Percentiles rank a stretch among this genome's conserved stretches.
These are phyloP conservation scores for Lasiosphaeria ovina DNA, from an alignment of 495 filamentous ascomycete species.

Conservation along the genomic window DNA sequence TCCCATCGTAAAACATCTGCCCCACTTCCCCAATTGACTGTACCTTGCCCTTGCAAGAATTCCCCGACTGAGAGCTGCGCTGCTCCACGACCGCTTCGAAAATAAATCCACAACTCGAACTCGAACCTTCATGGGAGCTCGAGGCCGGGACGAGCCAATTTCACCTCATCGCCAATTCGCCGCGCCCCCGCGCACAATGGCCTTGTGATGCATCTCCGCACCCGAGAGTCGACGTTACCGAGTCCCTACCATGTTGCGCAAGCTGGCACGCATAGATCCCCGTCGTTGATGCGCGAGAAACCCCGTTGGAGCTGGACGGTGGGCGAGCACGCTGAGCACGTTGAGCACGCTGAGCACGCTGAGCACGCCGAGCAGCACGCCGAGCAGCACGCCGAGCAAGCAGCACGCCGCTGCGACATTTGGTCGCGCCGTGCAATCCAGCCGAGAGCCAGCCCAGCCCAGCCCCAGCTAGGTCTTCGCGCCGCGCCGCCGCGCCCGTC, in stretches of 20 bases:
- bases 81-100: not conserved
- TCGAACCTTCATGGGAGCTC: not conserved
- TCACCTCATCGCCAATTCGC: conserved; percentile 6
- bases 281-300: conserved; percentile 33
- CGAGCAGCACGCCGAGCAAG: not conserved
- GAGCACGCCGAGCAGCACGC: conserved; percentile 17
- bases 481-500: not conserved
- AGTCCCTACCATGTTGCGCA: conserved; percentile 32
- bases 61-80: conserved; percentile 9
- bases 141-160: not conserved
- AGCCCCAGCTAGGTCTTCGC: not conserved
- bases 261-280: conserved; percentile 19
- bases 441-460: conserved; percentile 4
- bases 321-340: not conserved
- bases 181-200: conserved; percentile 25
- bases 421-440: conserved; percentile 14
- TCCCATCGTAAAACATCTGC: conserved; percentile 2
- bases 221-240: conserved; percentile 18
- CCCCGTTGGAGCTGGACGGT: conserved; percentile 1
- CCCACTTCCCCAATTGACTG: conserved; percentile 20
- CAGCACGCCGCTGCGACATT: conserved; percentile 16
- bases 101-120: conserved; percentile 16
- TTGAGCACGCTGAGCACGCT: conserved; percentile 24
- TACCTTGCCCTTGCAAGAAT: not conserved
- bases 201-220: conserved; percentile 34